These are phyloP conservation scores for Pseudonitzschia multiseries DNA, from an alignment of 108 stramenopile species.

Conservation along the genomic window DNA sequence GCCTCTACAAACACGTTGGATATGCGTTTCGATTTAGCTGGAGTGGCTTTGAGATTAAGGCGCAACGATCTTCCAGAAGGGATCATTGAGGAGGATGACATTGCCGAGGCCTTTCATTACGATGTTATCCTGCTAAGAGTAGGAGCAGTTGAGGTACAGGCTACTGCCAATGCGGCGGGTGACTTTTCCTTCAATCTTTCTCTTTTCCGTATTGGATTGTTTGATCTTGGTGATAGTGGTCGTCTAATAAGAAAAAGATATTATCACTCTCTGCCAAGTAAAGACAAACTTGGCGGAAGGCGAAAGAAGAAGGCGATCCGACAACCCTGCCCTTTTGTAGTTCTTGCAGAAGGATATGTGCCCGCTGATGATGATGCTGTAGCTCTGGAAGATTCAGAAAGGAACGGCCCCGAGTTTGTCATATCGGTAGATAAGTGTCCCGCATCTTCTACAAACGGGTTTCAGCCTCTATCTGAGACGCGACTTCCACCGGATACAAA, in stretches of 20 bases:
- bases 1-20: constrained; percentile 29
- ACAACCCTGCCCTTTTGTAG: constrained; percentile 50
- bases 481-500: constrained; percentile 21
- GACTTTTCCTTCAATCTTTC: constrained; percentile 41
- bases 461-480: constrained; percentile 14
- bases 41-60: constrained; percentile 43
- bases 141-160: constrained; percentile 30
- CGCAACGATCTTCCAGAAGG: constrained; percentile 51
- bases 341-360: constrained; percentile 56
- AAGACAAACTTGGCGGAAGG: constrained; percentile 6
- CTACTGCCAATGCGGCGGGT: constrained; percentile 21
- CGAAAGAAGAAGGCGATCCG: constrained; percentile 22
- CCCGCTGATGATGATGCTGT: constrained; percentile 19
- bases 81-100: constrained; percentile 22
- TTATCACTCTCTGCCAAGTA: constrained; percentile 14
- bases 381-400: constrained; percentile 13
- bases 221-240: constrained; percentile 62
- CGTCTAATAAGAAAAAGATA: constrained; percentile 45
- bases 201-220: constrained; percentile 46
- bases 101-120: constrained; percentile 41
- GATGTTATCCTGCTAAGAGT: constrained; percentile 49
- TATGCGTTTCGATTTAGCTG: constrained; percentile 45
- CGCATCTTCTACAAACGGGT: constrained; percentile 20
- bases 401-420: constrained; percentile 44
- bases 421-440: constrained; percentile 39